Conservation (phyloP, 768 basidiomycete species). For the Wakefieldia striispora region DNA sequence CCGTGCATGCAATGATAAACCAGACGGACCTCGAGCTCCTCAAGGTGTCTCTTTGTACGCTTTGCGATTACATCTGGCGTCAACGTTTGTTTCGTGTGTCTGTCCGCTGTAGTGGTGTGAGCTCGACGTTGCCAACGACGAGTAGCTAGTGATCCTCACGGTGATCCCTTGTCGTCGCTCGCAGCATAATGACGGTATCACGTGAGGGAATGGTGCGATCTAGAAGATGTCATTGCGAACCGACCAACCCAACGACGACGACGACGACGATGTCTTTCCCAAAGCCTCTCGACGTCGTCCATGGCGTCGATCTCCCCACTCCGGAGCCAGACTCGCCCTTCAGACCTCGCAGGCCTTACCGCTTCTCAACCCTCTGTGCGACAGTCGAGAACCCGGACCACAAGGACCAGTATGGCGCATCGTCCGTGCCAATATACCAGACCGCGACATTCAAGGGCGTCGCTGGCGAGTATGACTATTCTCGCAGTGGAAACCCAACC, state of each 20-base stretch:
- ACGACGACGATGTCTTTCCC: constrained; percentile 12
- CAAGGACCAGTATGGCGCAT: constrained; percentile 95
- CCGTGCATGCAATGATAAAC: background rate
- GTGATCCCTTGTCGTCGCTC: constrained; percentile 20
- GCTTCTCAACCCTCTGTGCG: constrained; percentile 88
- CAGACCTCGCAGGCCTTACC: constrained; percentile 67
- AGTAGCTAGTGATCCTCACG: constrained; percentile 32
- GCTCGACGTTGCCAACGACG: constrained; percentile 4
- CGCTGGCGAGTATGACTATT: constrained; percentile 87
- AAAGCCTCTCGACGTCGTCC: constrained; percentile 7
- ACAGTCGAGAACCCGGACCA: constrained; percentile 88
- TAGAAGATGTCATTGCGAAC: background rate
- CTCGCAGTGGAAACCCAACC: constrained; percentile 95
- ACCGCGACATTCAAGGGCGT: constrained; percentile 97
- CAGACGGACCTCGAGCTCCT: constrained; percentile 72
- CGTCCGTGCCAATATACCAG: constrained; percentile 97
- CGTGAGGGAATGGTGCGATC: constrained; percentile 22
- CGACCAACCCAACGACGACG: background rate
- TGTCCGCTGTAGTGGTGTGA: constrained; percentile 37
- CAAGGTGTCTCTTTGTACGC: constrained; percentile 73
- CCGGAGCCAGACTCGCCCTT: constrained; percentile 80
- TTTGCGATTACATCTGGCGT: constrained; percentile 70
- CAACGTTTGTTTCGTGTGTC: constrained; percentile 43
- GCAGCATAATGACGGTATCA: constrained; percentile 18
- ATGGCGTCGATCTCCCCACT: constrained; percentile 62